These are phyloP conservation scores for Jatropha multifida DNA, from an alignment of 441 rosid species.

Conservation along the genomic window DNA sequence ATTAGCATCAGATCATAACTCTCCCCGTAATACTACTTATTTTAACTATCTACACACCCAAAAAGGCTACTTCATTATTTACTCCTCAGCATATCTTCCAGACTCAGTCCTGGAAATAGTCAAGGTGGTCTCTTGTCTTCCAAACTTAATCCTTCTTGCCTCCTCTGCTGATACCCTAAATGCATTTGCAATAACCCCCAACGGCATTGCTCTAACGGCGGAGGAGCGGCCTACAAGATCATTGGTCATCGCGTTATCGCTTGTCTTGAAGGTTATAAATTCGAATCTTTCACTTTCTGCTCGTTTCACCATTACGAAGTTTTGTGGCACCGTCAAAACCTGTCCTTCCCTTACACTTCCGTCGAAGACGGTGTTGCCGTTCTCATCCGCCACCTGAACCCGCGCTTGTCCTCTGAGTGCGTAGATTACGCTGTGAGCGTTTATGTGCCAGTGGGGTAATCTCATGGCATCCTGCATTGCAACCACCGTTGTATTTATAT, in stretches of 20 bases:
- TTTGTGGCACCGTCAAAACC: conserved; percentile 54
- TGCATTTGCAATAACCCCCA: conserved; percentile 50
- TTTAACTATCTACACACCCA: background rate
- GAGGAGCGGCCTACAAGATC: conserved; percentile 56
- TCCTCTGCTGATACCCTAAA: conserved; percentile 54
- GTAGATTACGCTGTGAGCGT: conserved; percentile 62
- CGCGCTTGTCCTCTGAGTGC: conserved; percentile 48
- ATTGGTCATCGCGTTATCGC: conserved; percentile 45
- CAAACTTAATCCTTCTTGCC: conserved; percentile 51
- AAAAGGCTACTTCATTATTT: background rate
- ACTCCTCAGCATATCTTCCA: background rate
- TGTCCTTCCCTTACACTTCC: conserved; percentile 50
- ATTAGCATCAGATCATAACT: background rate
- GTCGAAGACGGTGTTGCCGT: conserved; percentile 55
- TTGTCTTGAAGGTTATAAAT: conserved; percentile 63
- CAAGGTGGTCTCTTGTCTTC: conserved; percentile 41
- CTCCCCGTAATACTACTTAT: background rate
- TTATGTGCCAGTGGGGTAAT: conserved; percentile 64
- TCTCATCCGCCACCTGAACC: conserved; percentile 56
- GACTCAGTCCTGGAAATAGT: conserved; percentile 4
- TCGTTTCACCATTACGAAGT: conserved; percentile 47
- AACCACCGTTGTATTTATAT: conserved; percentile 5
- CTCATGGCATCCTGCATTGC: conserved; percentile 46
- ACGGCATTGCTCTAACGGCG: conserved; percentile 45
- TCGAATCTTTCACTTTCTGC: conserved; percentile 48